Base-by-base conservation (phyloP, 2,329 filamentous ascomycete genomes). In the Sphaceloma murrayae region DNA sequence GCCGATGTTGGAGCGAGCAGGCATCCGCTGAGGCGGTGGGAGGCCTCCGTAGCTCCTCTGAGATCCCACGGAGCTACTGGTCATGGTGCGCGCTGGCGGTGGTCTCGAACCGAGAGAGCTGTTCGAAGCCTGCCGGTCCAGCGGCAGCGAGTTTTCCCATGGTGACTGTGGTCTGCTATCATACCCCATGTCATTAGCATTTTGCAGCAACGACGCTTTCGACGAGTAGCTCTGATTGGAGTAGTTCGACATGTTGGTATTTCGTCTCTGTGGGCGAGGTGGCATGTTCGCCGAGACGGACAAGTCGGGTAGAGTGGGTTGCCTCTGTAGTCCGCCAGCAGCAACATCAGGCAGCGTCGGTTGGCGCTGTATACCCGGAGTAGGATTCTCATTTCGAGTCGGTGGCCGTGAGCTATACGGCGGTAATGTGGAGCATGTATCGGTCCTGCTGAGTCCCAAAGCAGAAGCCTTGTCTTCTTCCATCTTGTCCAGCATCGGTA, bases 211-310 rank as follows among this genome's bases (percentile, higher is more conserved):
- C 1, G 82, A 76, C 5, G 75, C 72, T 48, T 80, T 75, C 2
- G 80, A 78, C 9, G 70, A 74, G 55, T 77, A 81, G 56, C 72
- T 83, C n/a, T 67, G 54, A 34, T 56, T 63, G 2, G 72, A 70
- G 47, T 59, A 67, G 21, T 62, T 63, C 0, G 80, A 80, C 31
- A 46, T 54, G 47, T 33, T 46, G 43, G 46, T 46, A 34, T 34
- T 43, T 59, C 55, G 43, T 49, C 49, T 18, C 7, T 32, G 42
- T 6, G 27, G 11, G 6, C 33, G 45, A 17, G 33, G 39, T 9
- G 30, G 22, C 29, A 34, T 29, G 14, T 22, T 32, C 17, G 34
- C 19, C 26, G 14, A 17, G 6, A 33, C 10, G 9, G 43, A 64
- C 59, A 62, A 60, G 61, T 58, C 73, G 62, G 50, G 68, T 56